Evolutionary conservation across 257 asterid species (phyloP).

Genomic region (Buddleja alternifolia): DNA sequence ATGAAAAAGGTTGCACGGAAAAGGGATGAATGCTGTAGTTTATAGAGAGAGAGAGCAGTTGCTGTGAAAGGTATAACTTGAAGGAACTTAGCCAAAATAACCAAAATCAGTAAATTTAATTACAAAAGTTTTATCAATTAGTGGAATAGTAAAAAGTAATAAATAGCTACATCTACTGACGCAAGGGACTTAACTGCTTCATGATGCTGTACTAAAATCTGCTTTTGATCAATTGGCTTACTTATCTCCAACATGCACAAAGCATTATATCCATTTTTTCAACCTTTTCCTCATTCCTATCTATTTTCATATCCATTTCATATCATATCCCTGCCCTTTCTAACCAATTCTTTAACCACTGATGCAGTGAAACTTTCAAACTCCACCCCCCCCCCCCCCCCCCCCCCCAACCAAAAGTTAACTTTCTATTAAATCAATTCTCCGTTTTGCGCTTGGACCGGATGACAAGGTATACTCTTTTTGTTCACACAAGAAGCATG

Average conservation of each 20-base stretch:
- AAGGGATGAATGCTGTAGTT: background rate
- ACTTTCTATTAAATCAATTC: too few relatives aligned
- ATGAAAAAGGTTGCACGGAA: background rate
- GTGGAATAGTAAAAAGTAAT: background rate
- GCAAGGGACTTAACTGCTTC: slow-evolving; percentile 2
- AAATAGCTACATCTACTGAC: background rate
- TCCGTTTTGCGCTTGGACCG: too few relatives aligned
- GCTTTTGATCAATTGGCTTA: background rate
- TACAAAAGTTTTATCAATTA: background rate
- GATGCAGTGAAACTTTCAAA: background rate
- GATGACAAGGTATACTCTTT: background rate
- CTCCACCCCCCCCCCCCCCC: background rate
- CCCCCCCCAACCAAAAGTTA: too few relatives aligned
- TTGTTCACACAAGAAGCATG: background rate
- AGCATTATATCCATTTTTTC: background rate
- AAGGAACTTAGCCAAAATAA: background rate
- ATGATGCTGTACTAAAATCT: background rate
- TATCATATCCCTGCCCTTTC: background rate
- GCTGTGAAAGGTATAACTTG: background rate
- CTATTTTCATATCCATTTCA: background rate
- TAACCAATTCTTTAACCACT: background rate
- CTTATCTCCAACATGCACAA: slow-evolving; percentile 8
- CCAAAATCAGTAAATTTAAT: background rate
- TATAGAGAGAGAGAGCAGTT: background rate
- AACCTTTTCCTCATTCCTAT: slow-evolving; percentile 1